phyloP scores from a whole-genome alignment of 495 filamentous ascomycete genomes.

The Aspergillus bertholletiae region DNA sequence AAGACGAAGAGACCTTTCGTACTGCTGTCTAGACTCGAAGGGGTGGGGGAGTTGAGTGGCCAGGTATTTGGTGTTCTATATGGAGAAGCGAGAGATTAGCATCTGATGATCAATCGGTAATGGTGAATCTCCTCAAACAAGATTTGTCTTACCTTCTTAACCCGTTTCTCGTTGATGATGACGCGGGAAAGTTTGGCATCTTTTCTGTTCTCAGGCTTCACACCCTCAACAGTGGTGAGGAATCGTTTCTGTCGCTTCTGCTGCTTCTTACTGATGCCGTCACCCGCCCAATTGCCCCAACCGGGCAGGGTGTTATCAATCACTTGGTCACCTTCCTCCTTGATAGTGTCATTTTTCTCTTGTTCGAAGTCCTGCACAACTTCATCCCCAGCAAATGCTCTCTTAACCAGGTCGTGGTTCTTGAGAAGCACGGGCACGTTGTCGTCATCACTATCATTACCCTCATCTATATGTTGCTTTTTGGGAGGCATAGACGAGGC shows the following conservation, averaged over 20 bases:
- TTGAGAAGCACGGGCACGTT: conserved; percentile 63
- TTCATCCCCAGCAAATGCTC: conserved; percentile 87
- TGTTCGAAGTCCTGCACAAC: conserved; percentile 77
- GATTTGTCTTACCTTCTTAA: conserved; percentile 70
- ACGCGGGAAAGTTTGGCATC: conserved; percentile 78
- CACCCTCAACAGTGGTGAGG: conserved; percentile 69
- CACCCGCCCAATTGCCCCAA: conserved; percentile 89
- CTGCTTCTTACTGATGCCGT: conserved; percentile 66
- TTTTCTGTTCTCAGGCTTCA: conserved; percentile 71
- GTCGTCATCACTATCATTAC: conserved; percentile 53
- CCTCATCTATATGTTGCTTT: conserved; percentile 20
- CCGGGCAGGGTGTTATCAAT: conserved; percentile 83
- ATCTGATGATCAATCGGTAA: neutral
- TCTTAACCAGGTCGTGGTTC: conserved; percentile 77
- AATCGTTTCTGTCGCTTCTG: conserved; percentile 60
- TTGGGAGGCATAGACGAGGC: conserved; percentile 13
- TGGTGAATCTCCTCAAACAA: neutral
- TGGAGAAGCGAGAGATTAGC: conserved; percentile 23
- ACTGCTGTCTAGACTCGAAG: conserved; percentile 82
- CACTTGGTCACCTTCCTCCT: conserved; percentile 81
- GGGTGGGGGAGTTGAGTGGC: conserved; percentile 78
- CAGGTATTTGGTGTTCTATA: conserved; percentile 80
- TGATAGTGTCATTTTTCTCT: conserved; percentile 70
- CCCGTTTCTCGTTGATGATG: conserved; percentile 88
- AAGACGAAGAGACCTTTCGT: conserved; percentile 81